phyloP scores from a whole-genome alignment of 805 yeast genomes.

The Teunomyces pallodes region DNA sequence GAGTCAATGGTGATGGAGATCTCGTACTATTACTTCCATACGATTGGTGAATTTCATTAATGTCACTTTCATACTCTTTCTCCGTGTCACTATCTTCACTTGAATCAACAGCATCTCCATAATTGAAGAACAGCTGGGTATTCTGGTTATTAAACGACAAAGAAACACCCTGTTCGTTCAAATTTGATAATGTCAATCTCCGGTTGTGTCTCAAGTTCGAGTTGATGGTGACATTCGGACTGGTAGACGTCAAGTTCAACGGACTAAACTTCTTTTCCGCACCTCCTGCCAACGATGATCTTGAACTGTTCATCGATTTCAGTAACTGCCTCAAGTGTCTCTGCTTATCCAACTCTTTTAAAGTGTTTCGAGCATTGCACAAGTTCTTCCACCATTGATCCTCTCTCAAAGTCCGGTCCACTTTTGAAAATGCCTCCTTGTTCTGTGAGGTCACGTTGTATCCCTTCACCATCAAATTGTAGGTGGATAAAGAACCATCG shows the following conservation, averaged over 20 bases:
- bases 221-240: conserved; percentile 16
- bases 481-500: conserved; percentile 54
- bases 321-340: conserved; percentile 12
- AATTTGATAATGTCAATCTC: conserved; percentile 55
- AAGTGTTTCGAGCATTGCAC: conserved; percentile 50
- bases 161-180: conserved; percentile 66
- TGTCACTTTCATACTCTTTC: conserved; percentile 12
- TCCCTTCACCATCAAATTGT: conserved; percentile 79
- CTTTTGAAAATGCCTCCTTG: conserved; percentile 32
- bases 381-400: conserved; percentile 88
- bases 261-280: conserved; percentile 19
- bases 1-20: conserved; percentile 1
- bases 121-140: conserved; percentile 26
- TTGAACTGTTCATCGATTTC: background rate
- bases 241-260: conserved; percentile 18
- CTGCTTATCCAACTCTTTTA: conserved; percentile 33
- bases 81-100: conserved; percentile 25
- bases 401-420: conserved; percentile 49
- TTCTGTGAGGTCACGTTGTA: conserved; percentile 33
- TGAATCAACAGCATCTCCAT: conserved; percentile 20
- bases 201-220: conserved; percentile 27
- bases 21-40: conserved; percentile 2
- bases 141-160: conserved; percentile 68
- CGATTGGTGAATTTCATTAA: background rate
- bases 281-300: background rate